Evolutionary conservation across 768 basidiomycete species (phyloP).

Genomic region (Strobilomyces echinocephalus): DNA sequence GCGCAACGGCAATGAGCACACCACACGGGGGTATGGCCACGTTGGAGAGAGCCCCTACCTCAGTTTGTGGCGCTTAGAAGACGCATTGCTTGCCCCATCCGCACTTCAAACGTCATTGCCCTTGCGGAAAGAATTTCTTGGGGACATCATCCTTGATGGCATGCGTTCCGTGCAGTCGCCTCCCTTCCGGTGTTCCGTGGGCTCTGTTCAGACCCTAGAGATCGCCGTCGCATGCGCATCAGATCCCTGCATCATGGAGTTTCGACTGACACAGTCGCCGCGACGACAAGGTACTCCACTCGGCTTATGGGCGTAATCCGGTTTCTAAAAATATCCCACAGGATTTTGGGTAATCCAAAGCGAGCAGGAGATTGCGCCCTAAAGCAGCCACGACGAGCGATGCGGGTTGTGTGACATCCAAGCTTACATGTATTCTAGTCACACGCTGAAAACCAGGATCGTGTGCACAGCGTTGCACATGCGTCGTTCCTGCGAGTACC

Average conservation of each 20-base stretch:
- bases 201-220: constrained; percentile 20
- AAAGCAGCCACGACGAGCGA: not conserved
- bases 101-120: constrained; percentile 10
- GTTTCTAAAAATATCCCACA: not conserved
- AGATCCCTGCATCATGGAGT: constrained; percentile 23
- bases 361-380: constrained; percentile 5
- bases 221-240: constrained; percentile 19
- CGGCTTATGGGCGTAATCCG: not conserved
- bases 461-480: not conserved
- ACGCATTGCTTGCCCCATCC: constrained; percentile 1
- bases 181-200: constrained; percentile 11
- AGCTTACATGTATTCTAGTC: not conserved
- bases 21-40: constrained; percentile 12
- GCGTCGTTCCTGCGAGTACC: not conserved
- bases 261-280: constrained; percentile 14
- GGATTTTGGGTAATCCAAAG: constrained; percentile 19
- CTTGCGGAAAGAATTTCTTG: constrained; percentile 11
- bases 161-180: constrained; percentile 4
- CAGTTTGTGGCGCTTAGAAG: constrained; percentile 17
- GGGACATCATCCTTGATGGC: constrained; percentile 16
- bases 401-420: not conserved
- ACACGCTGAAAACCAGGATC: not conserved
- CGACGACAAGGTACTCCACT: constrained; percentile 17
- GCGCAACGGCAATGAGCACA: not conserved
- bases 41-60: constrained; percentile 15